A percentile compares a stretch with the other conserved stretches of the same genome.
phyloP scores from a whole-genome alignment of 805 yeast genomes.

The Nakazawaea wyomingensis region DNA sequence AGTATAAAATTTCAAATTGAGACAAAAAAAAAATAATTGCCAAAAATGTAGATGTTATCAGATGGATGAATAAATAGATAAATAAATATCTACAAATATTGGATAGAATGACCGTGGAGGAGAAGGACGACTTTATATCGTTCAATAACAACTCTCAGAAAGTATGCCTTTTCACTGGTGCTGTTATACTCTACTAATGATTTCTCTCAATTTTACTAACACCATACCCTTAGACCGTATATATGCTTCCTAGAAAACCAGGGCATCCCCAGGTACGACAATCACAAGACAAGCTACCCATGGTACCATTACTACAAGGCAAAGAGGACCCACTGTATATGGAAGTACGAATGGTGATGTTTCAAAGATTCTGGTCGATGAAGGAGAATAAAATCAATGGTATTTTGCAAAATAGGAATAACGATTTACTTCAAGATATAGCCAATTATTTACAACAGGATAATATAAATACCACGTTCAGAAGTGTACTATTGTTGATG shows the following conservation, averaged over 20 bases:
- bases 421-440: constrained; percentile 29
- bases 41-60: too few species aligned
- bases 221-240: constrained; percentile 7
- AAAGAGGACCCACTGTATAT: constrained; percentile 34
- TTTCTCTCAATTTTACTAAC: neutral
- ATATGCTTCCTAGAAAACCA: constrained; percentile 4
- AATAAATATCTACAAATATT: too few species aligned
- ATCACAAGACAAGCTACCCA: constrained; percentile 29
- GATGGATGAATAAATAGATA: too few species aligned
- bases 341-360: constrained; percentile 35
- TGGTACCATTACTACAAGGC: constrained; percentile 38
- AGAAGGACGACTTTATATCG: neutral
- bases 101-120: constrained; percentile 8
- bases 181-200: too few species aligned
- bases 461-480: constrained; percentile 19
- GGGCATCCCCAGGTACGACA: constrained; percentile 13
- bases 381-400: constrained; percentile 26
- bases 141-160: constrained; percentile 24
- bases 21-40: too few species aligned
- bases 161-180: too few species aligned
- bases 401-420: constrained; percentile 27
- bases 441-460: constrained; percentile 19
- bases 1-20: too few species aligned
- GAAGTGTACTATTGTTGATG: constrained; percentile 32
- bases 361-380: constrained; percentile 31